Evolutionary conservation across 164 flowering plant genomes (phyloP).

Genomic region (Berberis vulgaris): DNA sequence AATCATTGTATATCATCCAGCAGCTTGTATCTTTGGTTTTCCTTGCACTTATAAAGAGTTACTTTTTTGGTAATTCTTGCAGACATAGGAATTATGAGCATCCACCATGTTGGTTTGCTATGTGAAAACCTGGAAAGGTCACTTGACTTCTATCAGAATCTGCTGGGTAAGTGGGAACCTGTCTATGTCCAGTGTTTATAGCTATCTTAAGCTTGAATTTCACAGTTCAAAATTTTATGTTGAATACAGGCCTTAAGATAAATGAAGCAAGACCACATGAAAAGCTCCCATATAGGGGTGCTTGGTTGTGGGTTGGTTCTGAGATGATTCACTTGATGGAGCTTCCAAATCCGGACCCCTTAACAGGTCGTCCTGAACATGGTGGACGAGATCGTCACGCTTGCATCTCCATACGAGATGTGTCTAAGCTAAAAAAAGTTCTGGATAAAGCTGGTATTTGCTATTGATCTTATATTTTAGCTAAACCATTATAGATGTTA

Average conservation of each 20-base stretch:
- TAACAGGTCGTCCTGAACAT: slow-evolving; percentile 80
- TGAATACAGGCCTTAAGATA: slow-evolving; percentile 35
- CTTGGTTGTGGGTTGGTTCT: slow-evolving; percentile 98
- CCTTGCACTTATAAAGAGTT: not conserved
- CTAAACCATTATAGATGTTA: too few relatives aligned
- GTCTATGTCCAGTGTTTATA: not conserved
- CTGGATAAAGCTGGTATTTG: slow-evolving; percentile 71
- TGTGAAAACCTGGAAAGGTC: slow-evolving; percentile 89
- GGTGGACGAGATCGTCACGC: slow-evolving; percentile 96
- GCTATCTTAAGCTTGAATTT: not conserved
- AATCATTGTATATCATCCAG: not conserved
- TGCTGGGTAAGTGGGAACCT: slow-evolving; percentile 44
- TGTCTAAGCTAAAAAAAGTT: slow-evolving; percentile 69
- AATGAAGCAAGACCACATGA: slow-evolving; percentile 96
- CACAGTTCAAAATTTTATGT: not conserved
- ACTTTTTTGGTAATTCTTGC: slow-evolving; percentile 17
- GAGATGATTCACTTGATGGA: slow-evolving; percentile 99
- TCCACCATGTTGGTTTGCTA: slow-evolving; percentile 91
- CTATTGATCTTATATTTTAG: too few relatives aligned
- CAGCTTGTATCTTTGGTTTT: not conserved
- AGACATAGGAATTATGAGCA: slow-evolving; percentile 71
- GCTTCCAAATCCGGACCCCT: slow-evolving; percentile 97
- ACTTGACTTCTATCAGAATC: slow-evolving; percentile 76
- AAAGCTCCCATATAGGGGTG: slow-evolving; percentile 95
- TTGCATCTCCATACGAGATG: slow-evolving; percentile 73